These are phyloP conservation scores for Nicotiana attenuata DNA, from an alignment of 257 asterid species.

Conservation along the genomic window DNA sequence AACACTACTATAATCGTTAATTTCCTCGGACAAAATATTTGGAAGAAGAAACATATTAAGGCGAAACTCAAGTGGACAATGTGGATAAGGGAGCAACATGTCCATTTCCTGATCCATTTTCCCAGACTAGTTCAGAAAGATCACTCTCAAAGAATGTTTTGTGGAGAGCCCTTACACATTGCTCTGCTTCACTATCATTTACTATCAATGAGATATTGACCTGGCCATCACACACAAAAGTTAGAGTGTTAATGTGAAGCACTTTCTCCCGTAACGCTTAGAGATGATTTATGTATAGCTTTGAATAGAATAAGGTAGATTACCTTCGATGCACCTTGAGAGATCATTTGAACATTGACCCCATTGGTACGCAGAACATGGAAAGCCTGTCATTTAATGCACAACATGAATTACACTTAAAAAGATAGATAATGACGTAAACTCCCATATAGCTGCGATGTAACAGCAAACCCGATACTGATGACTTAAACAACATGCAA, in stretches of 20 bases:
- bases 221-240: slow-evolving; percentile 1
- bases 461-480: background rate
- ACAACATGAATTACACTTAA: background rate
- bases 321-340: slow-evolving; percentile 82
- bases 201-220: slow-evolving; percentile 81
- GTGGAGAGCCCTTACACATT: slow-evolving; percentile 76
- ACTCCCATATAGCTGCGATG: background rate
- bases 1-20: background rate
- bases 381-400: slow-evolving; percentile 49
- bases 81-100: background rate
- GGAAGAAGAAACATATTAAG: background rate
- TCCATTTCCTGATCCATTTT: slow-evolving; percentile 39
- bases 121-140: slow-evolving; percentile 34
- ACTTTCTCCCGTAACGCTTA: background rate
- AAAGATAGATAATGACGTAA: background rate
- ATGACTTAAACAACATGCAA: background rate
- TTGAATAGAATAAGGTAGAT: background rate
- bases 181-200: slow-evolving; percentile 74
- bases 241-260: background rate
- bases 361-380: slow-evolving; percentile 60
- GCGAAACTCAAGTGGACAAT: background rate
- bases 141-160: slow-evolving; percentile 58
- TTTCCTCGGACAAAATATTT: background rate
- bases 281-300: background rate
- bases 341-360: slow-evolving; percentile 85